phyloP scores from a whole-genome alignment of 1,284 basidiomycete species.

The Sutorius eximius region DNA sequence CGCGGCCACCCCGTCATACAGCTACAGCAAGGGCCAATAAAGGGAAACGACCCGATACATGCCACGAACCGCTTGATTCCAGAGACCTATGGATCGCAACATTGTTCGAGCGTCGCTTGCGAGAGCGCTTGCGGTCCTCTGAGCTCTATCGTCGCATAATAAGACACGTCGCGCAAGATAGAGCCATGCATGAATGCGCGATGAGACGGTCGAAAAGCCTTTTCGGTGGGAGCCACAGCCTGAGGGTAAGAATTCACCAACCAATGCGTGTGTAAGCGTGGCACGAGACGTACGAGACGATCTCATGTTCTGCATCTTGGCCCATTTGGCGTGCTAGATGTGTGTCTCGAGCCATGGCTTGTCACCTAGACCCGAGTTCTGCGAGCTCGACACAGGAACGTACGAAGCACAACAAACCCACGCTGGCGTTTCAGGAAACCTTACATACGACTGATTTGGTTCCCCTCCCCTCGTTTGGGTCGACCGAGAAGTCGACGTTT shows the following conservation, averaged over 20 bases:
- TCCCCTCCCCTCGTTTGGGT: conserved; percentile 59
- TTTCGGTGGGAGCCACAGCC: conserved; percentile 85
- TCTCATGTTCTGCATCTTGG: conserved; percentile 89
- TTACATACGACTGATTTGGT: conserved; percentile 50
- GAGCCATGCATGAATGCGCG: conserved; percentile 81
- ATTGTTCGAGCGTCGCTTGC: conserved; percentile 50
- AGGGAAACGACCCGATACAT: not conserved
- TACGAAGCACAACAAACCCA: conserved; percentile 35
- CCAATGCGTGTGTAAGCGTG: not conserved
- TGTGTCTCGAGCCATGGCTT: conserved; percentile 94
- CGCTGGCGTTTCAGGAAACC: conserved; percentile 66
- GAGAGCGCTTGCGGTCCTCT: conserved; percentile 61
- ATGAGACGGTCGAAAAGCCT: conserved; percentile 85
- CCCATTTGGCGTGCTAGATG: conserved; percentile 92
- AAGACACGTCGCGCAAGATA: conserved; percentile 87
- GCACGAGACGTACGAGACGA: conserved; percentile 56
- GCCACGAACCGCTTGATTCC: conserved; percentile 54
- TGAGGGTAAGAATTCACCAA: conserved; percentile 23
- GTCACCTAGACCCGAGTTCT: conserved; percentile 47
- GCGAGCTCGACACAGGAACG: not conserved
- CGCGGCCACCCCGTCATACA: conserved; percentile 56
- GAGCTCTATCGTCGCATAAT: conserved; percentile 74
- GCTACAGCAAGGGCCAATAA: conserved; percentile 36
- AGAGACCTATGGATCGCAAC: conserved; percentile 64
- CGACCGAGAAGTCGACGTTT: conserved; percentile 56